Conservation (phyloP, 73 alveolate species). For the Tetrahymena borealis region DNA sequence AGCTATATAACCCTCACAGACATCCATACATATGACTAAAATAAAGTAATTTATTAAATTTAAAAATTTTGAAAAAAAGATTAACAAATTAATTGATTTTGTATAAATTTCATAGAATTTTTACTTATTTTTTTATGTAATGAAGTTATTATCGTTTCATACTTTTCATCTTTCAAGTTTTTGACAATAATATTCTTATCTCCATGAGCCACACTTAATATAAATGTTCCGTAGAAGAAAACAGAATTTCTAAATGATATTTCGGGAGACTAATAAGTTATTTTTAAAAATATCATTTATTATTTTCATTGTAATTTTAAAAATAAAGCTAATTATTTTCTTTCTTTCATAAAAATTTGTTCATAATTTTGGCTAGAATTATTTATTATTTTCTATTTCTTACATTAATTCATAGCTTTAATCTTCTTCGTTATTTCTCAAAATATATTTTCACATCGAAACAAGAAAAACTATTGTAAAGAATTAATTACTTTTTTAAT, state of each 20-base stretch:
- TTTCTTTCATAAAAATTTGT: too few relatives aligned
- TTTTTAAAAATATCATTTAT: too few relatives aligned
- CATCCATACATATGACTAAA: constrained; percentile 19
- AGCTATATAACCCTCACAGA: not conserved
- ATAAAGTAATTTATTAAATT: too few relatives aligned
- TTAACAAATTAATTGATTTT: too few relatives aligned
- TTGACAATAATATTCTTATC: not conserved
- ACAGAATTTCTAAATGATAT: not conserved
- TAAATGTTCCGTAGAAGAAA: not conserved
- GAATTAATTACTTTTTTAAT: not conserved
- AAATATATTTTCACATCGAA: too few relatives aligned
- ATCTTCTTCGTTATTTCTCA: too few relatives aligned
- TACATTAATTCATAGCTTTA: too few relatives aligned
- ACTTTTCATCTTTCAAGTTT: not conserved
- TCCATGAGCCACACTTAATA: not conserved
- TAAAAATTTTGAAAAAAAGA: not conserved
- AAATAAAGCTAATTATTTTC: too few relatives aligned
- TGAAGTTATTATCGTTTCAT: not conserved
- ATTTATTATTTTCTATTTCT: too few relatives aligned
- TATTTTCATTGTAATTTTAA: too few relatives aligned
- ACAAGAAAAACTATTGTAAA: too few relatives aligned
- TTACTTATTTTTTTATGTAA: not conserved
- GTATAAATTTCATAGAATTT: not conserved
- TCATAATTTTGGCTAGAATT: too few relatives aligned
- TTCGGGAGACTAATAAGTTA: not conserved